Conservation (phyloP, 2,329 filamentous ascomycete genomes). For the Phialemonium atrogriseum region DNA sequence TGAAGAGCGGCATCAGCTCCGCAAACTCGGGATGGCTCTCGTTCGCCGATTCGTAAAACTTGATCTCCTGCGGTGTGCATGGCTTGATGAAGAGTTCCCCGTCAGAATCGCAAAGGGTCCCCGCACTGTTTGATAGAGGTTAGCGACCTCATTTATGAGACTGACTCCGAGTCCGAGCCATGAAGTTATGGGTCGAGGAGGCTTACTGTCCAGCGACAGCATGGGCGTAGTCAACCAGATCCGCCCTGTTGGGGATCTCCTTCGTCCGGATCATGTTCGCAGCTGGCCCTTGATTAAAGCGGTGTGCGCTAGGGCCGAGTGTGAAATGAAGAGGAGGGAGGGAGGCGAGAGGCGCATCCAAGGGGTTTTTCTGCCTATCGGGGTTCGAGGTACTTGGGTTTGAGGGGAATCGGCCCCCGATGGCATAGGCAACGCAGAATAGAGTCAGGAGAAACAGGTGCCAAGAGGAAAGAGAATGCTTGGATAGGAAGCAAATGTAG, state of each 20-base stretch:
- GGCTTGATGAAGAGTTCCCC: constrained; percentile 91
- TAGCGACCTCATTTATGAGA: too few relatives aligned
- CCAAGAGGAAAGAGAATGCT: too few relatives aligned
- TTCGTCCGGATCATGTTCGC: constrained; percentile 16
- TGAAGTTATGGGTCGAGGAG: too few relatives aligned
- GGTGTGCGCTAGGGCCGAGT: too few relatives aligned
- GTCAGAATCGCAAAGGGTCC: constrained; percentile 75
- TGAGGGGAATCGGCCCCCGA: too few relatives aligned
- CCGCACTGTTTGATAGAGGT: constrained; percentile 53
- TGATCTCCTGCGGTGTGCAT: constrained; percentile 75
- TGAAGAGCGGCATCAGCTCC: constrained; percentile 74
- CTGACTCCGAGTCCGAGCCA: too few relatives aligned
- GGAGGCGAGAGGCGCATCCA: constrained; percentile 2
- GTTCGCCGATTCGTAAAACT: constrained; percentile 74
- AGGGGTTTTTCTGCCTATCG: too few relatives aligned
- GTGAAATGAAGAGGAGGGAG: constrained; percentile 3
- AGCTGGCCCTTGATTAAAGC: constrained; percentile 4
- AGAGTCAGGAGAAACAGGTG: too few relatives aligned
- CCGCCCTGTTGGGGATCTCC: constrained; percentile 47
- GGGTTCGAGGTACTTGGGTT: too few relatives aligned
- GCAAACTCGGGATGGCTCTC: constrained; percentile 64
- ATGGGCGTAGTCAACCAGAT: constrained; percentile 62
- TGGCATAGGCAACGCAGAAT: too few relatives aligned
- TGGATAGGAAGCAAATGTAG: too few relatives aligned
- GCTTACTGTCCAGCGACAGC: constrained; percentile 80